Conservation (phyloP, 164 flowering plant genomes). For the Magnolia sinica region DNA sequence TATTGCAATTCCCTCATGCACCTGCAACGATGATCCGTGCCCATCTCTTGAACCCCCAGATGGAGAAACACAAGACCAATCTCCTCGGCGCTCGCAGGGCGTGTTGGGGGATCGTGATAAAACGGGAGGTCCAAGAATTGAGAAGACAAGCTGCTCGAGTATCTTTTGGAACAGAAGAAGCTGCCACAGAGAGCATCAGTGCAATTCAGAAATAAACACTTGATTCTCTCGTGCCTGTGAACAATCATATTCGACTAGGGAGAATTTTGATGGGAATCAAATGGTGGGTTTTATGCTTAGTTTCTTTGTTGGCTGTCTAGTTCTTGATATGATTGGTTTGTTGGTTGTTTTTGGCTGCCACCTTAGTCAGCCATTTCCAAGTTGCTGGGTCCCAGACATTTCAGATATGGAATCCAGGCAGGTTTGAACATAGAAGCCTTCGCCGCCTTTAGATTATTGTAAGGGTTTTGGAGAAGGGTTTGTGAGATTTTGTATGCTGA, state of each 20-base stretch:
- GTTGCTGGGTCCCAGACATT: neutral
- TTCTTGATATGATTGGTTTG: neutral
- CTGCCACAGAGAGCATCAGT: conserved; percentile 93
- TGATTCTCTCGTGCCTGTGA: conserved; percentile 15
- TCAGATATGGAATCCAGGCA: neutral
- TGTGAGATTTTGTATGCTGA: neutral
- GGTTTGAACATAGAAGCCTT: neutral
- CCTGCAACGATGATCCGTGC: conserved; percentile 73
- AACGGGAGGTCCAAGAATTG: conserved; percentile 58
- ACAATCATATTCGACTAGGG: neutral
- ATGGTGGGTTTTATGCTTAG: neutral
- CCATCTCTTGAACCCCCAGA: conserved; percentile 57
- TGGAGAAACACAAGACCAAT: conserved; percentile 42
- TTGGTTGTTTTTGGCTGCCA: neutral
- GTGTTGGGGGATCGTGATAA: conserved; percentile 48
- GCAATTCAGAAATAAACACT: conserved; percentile 87
- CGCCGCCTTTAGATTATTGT: neutral
- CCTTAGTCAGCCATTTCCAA: neutral
- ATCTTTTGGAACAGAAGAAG: conserved; percentile 95
- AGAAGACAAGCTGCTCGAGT: conserved; percentile 73
- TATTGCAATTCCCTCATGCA: conserved; percentile 71
- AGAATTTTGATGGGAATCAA: neutral
- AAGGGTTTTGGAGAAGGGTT: neutral
- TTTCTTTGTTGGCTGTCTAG: neutral
- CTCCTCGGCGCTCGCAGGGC: conserved; percentile 47